Percentiles rank a stretch among this genome's conserved stretches.
Evolutionary conservation across 768 basidiomycete genomes (phyloP).

Genomic region (Flagelloscypha sp.): DNA sequence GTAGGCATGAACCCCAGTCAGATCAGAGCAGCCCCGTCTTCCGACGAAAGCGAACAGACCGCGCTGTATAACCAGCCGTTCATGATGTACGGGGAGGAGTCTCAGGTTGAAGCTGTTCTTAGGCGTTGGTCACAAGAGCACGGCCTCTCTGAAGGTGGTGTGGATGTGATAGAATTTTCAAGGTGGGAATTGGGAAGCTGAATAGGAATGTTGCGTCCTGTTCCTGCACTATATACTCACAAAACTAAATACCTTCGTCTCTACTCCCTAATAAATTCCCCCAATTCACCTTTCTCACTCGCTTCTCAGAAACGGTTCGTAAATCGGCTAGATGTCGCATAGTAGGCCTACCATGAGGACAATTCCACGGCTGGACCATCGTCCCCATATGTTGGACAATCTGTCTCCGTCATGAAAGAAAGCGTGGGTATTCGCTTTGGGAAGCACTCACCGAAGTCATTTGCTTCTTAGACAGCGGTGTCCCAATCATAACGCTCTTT

Average conservation of each 20-base stretch:
- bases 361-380: conserved; percentile 83
- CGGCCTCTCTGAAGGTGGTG: too few species aligned
- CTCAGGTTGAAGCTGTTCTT: conserved; percentile 23
- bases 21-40: conserved; percentile 27
- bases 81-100: conserved; percentile 59
- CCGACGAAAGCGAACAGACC: conserved; percentile 36
- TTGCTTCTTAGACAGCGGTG: conserved; percentile 62
- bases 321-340: conserved; percentile 71
- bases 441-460: conserved; percentile 62
- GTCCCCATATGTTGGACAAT: conserved; percentile 75
- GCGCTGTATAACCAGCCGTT: conserved; percentile 69
- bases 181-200: conserved; percentile 26
- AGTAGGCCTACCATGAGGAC: conserved; percentile 80
- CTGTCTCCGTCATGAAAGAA: conserved; percentile 24
- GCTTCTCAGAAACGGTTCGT: conserved; percentile 14
- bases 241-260: too few species aligned
- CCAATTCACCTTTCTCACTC: neutral
- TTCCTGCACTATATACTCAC: too few species aligned
- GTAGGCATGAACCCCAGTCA: conserved; percentile 68
- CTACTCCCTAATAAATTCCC: too few species aligned
- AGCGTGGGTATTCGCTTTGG: neutral
- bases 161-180: conserved; percentile 19
- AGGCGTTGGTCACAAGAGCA: neutral
- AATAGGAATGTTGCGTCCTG: too few species aligned
- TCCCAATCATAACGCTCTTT: conserved; percentile 95